Evolutionary conservation across 768 basidiomycete species (phyloP).

Genomic region (Lactarius hatsudake): DNA sequence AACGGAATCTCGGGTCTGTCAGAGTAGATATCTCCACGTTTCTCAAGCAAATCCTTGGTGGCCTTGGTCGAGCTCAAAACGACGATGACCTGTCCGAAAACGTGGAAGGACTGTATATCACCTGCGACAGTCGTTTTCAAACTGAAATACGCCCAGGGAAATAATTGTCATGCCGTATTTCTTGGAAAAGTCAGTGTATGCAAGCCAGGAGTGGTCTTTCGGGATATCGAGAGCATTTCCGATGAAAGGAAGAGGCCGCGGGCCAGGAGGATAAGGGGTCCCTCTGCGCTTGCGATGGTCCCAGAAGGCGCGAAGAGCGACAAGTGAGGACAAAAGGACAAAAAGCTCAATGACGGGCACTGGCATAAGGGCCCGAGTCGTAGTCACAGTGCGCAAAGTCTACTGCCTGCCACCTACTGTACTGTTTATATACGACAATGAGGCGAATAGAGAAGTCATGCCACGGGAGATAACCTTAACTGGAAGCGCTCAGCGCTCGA

Average conservation of each 20-base stretch:
- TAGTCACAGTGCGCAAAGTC: no score
- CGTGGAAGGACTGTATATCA: slow-evolving; percentile 27
- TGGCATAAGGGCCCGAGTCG: background rate
- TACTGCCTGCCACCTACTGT: background rate
- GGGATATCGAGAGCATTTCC: slow-evolving; percentile 19
- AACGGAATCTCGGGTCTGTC: slow-evolving; percentile 3
- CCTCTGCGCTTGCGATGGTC: slow-evolving; percentile 9
- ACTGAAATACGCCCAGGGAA: background rate
- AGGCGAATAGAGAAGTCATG: background rate
- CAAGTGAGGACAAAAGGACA: background rate
- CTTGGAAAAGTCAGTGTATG: background rate
- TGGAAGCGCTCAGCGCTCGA: no score
- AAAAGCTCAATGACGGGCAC: background rate
- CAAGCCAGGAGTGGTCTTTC: slow-evolving; percentile 12
- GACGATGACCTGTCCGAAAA: slow-evolving; percentile 48
- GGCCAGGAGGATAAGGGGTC: slow-evolving; percentile 13
- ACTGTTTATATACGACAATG: background rate
- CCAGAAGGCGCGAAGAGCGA: background rate
- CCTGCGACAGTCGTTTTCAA: background rate
- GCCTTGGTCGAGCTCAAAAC: slow-evolving; percentile 48
- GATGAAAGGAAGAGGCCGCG: slow-evolving; percentile 8
- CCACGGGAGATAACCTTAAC: no score
- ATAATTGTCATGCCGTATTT: background rate
- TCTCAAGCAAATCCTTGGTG: slow-evolving; percentile 50
- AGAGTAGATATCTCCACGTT: slow-evolving; percentile 41